A percentile compares a stretch with the other conserved stretches of the same genome.
Conservation (phyloP, 1,139 yeast species). For the Saccharomyces uvarum region DNA sequence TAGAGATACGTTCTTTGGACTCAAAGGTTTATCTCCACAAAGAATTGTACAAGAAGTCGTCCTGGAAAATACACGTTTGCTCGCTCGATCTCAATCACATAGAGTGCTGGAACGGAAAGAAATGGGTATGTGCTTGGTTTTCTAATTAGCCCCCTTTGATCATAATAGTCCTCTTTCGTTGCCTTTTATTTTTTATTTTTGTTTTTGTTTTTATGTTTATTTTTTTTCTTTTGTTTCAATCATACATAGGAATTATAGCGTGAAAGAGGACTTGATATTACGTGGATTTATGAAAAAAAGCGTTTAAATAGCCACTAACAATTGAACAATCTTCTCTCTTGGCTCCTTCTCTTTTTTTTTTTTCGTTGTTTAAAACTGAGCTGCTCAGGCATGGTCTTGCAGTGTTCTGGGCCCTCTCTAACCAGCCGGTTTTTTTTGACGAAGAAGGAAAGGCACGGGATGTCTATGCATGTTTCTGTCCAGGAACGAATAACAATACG, state of each 20-base stretch:
- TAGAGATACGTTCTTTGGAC: background rate
- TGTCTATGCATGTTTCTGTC: background rate
- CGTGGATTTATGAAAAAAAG: background rate
- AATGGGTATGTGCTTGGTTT: conserved; percentile 1
- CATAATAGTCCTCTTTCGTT: background rate
- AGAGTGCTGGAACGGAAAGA: conserved; percentile 1
- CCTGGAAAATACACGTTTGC: background rate
- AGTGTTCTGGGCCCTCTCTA: background rate
- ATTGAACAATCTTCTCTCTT: background rate
- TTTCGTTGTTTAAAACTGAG: background rate
- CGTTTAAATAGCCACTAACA: background rate
- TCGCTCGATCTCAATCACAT: background rate
- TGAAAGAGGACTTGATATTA: background rate
- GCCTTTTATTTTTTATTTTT: background rate
- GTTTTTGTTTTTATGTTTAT: background rate
- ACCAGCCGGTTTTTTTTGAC: background rate
- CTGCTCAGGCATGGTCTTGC: background rate
- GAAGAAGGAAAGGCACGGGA: background rate
- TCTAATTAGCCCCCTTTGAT: background rate
- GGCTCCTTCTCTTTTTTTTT: background rate
- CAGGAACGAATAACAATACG: background rate
- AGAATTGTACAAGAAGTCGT: background rate
- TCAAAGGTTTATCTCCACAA: background rate
- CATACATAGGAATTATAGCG: background rate
- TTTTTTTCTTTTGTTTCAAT: background rate